These are phyloP conservation scores for Arabidopsis suecica DNA, from an alignment of 345 rosid genomes.

Conservation along the genomic window DNA sequence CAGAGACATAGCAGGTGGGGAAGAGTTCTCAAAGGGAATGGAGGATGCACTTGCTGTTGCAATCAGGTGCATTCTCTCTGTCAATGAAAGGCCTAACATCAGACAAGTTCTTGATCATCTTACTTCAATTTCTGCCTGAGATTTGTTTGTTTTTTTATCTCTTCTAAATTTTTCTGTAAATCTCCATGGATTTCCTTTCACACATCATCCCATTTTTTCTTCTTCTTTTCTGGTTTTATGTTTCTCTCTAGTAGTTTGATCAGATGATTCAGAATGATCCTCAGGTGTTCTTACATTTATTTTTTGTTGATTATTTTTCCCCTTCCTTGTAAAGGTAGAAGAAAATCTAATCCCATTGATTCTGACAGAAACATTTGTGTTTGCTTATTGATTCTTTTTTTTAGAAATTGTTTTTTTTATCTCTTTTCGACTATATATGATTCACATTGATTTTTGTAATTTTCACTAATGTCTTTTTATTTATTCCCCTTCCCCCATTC, in stretches of 20 bases:
- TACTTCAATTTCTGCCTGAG: constrained; percentile 67
- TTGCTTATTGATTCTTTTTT: neutral
- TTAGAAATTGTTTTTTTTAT: neutral
- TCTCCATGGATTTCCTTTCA: constrained; percentile 37
- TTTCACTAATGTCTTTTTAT: neutral
- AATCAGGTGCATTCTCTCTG: constrained; percentile 80
- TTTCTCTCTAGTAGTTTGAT: constrained; percentile 39
- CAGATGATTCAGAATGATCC: constrained; percentile 42
- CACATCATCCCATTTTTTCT: constrained; percentile 26
- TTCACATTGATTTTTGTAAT: neutral
- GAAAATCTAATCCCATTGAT: constrained; percentile 47
- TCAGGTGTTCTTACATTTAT: constrained; percentile 40
- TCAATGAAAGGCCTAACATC: constrained; percentile 92
- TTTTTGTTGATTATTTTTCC: constrained; percentile 42
- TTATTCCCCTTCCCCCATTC: too few species aligned
- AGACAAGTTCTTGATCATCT: constrained; percentile 82
- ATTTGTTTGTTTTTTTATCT: constrained; percentile 49
- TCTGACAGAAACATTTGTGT: constrained; percentile 38
- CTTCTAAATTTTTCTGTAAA: constrained; percentile 50
- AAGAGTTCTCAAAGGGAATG: constrained; percentile 82
- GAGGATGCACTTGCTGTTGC: constrained; percentile 84
- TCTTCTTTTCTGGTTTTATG: constrained; percentile 22
- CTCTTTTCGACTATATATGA: too few species aligned
- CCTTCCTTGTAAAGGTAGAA: constrained; percentile 45
- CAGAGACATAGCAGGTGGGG: constrained; percentile 84